These are phyloP conservation scores for Rutstroemia sp. DNA, from an alignment of 2,329 filamentous ascomycete species.

Conservation along the genomic window DNA sequence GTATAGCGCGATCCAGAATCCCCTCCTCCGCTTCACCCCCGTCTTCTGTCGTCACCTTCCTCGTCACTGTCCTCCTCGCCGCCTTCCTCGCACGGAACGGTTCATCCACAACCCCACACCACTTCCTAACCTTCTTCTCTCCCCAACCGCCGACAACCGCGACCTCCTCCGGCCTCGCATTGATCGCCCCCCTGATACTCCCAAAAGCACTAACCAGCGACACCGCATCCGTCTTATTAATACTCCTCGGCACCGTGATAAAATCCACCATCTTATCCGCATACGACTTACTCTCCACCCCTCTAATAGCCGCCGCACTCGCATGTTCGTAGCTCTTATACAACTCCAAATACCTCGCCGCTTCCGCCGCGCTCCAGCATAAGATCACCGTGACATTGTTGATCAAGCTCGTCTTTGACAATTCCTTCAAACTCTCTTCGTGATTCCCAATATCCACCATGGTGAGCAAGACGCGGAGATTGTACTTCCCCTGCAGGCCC, in stretches of 20 bases:
- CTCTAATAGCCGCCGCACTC: constrained; percentile 69
- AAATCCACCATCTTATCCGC: constrained; percentile 86
- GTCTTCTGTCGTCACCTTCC: constrained; percentile 16
- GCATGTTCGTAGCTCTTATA: constrained; percentile 94
- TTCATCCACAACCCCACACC: constrained; percentile 75
- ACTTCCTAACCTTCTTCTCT: constrained; percentile 85
- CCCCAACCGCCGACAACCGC: constrained; percentile 86
- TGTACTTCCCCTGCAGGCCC: constrained; percentile 76
- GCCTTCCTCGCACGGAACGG: constrained; percentile 73
- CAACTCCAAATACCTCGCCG: constrained; percentile 85
- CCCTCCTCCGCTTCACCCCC: constrained; percentile 26
- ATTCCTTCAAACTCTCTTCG: constrained; percentile 79
- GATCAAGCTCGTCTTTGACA: constrained; percentile 86
- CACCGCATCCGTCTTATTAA: constrained; percentile 93
- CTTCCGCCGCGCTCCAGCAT: constrained; percentile 91
- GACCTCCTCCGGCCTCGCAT: constrained; percentile 80
- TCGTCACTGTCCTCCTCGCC: constrained; percentile 42
- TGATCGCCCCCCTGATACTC: constrained; percentile 77
- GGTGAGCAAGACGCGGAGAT: constrained; percentile 74
- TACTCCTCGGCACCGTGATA: constrained; percentile 77
- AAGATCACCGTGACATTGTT: constrained; percentile 89
- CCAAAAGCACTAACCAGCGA: constrained; percentile 89
- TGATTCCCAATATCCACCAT: constrained; percentile 97
- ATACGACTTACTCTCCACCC: constrained; percentile 76
- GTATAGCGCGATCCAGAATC: constrained; percentile 31